A percentile compares a stretch with the other conserved stretches of the same genome.
phyloP scores from a whole-genome alignment of 768 basidiomycete genomes.

The Phanerodontia chrysosporium region DNA sequence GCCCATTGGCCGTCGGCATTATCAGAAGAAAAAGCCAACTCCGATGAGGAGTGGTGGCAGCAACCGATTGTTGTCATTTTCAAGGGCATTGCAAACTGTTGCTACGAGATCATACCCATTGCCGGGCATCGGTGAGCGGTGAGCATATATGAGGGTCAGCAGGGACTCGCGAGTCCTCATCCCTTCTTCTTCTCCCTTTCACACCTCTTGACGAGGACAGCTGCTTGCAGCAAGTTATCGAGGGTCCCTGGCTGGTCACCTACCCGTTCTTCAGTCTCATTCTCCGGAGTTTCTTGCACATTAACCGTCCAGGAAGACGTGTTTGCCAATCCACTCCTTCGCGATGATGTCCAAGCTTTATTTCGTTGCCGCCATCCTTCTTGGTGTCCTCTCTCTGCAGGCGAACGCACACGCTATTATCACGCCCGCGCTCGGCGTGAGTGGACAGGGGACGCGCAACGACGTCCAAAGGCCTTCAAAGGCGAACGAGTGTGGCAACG shows the following conservation, averaged over 20 bases:
- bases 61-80: neutral
- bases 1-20: neutral
- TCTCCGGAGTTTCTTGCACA: constrained; percentile 1
- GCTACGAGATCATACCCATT: neutral
- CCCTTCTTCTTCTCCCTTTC: constrained; percentile 2
- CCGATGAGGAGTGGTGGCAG: neutral
- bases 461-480: constrained; percentile 29
- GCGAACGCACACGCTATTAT: constrained; percentile 40
- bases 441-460: constrained; percentile 19
- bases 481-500: constrained; percentile 37
- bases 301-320: constrained; percentile 9
- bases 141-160: neutral
- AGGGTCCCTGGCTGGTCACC: constrained; percentile 8
- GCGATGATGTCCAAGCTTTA: constrained; percentile 26
- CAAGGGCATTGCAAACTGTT: neutral
- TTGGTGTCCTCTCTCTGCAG: constrained; percentile 31
- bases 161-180: constrained; percentile 1
- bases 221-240: constrained; percentile 6
- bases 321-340: neutral
- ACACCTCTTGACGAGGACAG: constrained; percentile 15
- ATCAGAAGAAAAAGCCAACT: neutral
- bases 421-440: constrained; percentile 36
- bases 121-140: neutral
- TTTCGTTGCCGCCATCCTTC: constrained; percentile 27
- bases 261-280: neutral